phyloP scores from a whole-genome alignment of 208 protist genomes.

The Trypanosoma conorhini region DNA sequence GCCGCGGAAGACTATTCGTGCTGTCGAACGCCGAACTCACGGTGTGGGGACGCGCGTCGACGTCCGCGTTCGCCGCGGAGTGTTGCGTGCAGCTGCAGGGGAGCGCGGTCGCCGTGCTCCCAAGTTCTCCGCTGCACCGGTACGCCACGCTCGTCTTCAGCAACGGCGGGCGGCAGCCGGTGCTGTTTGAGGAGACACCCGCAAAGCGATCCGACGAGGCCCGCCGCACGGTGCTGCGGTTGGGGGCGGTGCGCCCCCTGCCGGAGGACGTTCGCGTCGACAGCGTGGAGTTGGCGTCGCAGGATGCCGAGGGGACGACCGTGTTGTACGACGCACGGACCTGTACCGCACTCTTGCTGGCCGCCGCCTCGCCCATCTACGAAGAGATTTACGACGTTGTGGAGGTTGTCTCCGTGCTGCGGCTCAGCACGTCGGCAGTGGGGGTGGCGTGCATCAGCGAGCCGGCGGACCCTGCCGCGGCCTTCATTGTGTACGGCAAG shows the following conservation, averaged over 20 bases:
- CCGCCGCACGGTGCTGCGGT: constrained; percentile 17
- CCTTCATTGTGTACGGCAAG: constrained; percentile 55
- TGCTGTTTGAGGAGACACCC: constrained; percentile 21
- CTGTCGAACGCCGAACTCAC: constrained; percentile 28
- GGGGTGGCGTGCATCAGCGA: constrained; percentile 35
- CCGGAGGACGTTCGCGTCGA: constrained; percentile 15
- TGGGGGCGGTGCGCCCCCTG: constrained; percentile 22
- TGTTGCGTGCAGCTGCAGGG: constrained; percentile 10
- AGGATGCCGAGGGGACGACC: constrained; percentile 18
- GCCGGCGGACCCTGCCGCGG: constrained; percentile 26
- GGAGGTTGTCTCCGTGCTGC: constrained; percentile 50
- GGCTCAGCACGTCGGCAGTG: constrained; percentile 31
- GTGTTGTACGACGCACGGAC: constrained; percentile 53
- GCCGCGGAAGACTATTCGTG: constrained; percentile 20
- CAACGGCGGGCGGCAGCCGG: constrained; percentile 41
- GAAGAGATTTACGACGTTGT: constrained; percentile 35
- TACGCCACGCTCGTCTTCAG: constrained; percentile 40
- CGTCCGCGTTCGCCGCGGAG: constrained; percentile 6
- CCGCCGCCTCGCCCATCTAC: constrained; percentile 35
- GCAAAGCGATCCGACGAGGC: background rate
- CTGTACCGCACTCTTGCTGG: constrained; percentile 42
- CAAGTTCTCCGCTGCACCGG: constrained; percentile 15
- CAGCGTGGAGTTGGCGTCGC: constrained; percentile 23
- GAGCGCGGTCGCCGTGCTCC: constrained; percentile 14
- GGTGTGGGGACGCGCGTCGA: constrained; percentile 14